Evolutionary conservation across 208 protist species (phyloP).

Genomic region (Plasmodiophora brassicae): DNA sequence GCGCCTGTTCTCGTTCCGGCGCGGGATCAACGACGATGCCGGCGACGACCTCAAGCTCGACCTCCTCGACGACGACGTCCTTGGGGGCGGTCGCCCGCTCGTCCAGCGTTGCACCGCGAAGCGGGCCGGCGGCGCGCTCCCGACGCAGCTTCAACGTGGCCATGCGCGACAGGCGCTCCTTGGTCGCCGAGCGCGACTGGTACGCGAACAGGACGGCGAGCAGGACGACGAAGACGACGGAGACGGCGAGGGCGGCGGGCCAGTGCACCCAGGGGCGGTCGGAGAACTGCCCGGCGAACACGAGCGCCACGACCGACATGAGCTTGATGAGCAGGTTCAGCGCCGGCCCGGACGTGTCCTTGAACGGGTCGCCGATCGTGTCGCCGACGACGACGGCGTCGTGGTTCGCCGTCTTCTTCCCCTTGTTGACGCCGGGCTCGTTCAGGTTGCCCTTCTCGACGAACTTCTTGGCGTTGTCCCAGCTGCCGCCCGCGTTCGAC

Average conservation of each 20-base stretch:
- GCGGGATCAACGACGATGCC: too few relatives aligned
- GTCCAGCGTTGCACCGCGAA: too few relatives aligned
- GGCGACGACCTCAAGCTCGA: too few relatives aligned
- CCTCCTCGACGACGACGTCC: too few relatives aligned
- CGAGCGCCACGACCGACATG: conserved; percentile 85
- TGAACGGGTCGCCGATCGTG: conserved; percentile 68
- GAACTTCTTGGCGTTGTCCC: conserved; percentile 96
- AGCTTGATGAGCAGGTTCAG: conserved; percentile 92
- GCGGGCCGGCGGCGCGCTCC: too few relatives aligned
- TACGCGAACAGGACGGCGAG: neutral
- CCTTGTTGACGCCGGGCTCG: neutral
- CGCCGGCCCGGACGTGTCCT: conserved; percentile 72
- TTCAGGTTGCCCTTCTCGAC: conserved; percentile 74
- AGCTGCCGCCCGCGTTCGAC: conserved; percentile 75
- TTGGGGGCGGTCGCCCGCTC: too few relatives aligned
- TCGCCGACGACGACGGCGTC: conserved; percentile 49
- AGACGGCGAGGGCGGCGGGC: neutral
- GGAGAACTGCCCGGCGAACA: conserved; percentile 62
- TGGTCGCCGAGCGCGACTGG: neutral
- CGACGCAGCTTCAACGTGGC: too few relatives aligned
- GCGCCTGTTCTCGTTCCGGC: too few relatives aligned
- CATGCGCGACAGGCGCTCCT: neutral
- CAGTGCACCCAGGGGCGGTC: conserved; percentile 18
- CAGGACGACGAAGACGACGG: conserved; percentile 16
- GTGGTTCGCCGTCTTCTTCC: conserved; percentile 39